Evolutionary conservation across 345 rosid species (phyloP), one percentile per base, ranked within the genome.

Genomic region (Salix purpurea): DNA sequence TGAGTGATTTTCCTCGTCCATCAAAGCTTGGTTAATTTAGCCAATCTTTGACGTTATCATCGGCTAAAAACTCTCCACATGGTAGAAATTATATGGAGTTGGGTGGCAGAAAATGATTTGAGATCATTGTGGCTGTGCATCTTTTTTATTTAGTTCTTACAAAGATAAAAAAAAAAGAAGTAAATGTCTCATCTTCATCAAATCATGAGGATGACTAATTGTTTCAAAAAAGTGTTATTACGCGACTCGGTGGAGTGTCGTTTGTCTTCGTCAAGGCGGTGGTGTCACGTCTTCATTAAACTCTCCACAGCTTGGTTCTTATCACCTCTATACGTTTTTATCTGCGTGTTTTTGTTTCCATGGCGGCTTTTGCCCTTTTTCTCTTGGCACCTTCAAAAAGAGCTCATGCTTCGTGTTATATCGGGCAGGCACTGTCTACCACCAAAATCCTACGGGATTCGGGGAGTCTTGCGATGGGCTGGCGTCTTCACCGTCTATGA

Each of bases 41-140:
- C 24, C 61, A 9, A n/a, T n/a, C 23, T n/a, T 9, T 4, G 14
- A 23, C 58, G n/a, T 42, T 19, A 68, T 68, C 2, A 28, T 1
- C 3, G 9, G 36, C 56, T 7, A 37, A 23, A 58, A 23, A 6
- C 36, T 5, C 1, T 3, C 21, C 44, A 19, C 19, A 7, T 16
- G 46, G 69, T 34, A 36, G n/a, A 36, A 7, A 66, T 30, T 0
- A 28, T 30, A 8, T 13, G 18, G 48, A 73, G 78, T 70, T 58
- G 48, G 83, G 66, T 72, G 66, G 72, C 77, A 11, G 67, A 44
- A 61, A 67, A 68, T 52, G 50, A 75, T 72, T 52, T 1, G 75
- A 37, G 71, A 24, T 58, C 34, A 14, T 40, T n/a, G 37, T 50
- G 61, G 34, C 30, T 67, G 34, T 32, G 34, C 34, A 32, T 5